These are phyloP conservation scores for Lactarius deliciosus DNA, from an alignment of 768 basidiomycete genomes.

Conservation along the genomic window DNA sequence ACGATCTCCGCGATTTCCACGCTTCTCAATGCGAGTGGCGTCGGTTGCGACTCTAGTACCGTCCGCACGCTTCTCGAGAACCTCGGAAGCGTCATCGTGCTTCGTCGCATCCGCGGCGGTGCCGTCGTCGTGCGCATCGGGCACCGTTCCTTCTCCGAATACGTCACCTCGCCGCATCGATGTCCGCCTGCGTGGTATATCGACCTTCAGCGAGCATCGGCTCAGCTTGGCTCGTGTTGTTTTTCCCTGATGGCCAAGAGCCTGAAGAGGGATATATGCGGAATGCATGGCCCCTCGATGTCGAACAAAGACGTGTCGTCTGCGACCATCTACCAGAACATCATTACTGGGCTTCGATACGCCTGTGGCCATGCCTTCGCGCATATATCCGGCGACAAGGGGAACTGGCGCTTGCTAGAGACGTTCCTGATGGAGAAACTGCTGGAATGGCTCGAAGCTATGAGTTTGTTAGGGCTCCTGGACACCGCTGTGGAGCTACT, in stretches of 20 bases:
- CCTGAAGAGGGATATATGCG: slow-evolving; percentile 23
- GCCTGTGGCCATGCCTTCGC: slow-evolving; percentile 12
- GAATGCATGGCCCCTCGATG: not conserved
- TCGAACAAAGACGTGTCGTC: slow-evolving; percentile 14
- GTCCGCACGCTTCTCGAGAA: slow-evolving; percentile 12
- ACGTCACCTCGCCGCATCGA: slow-evolving; percentile 16
- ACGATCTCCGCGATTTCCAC: slow-evolving; percentile 13
- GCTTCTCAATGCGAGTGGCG: slow-evolving; percentile 14
- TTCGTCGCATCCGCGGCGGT: slow-evolving; percentile 3
- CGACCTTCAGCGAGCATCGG: slow-evolving; percentile 7
- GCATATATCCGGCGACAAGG: slow-evolving; percentile 10
- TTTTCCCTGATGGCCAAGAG: slow-evolving; percentile 17
- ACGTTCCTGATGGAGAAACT: slow-evolving; percentile 21
- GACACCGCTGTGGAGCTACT: slow-evolving; percentile 19
- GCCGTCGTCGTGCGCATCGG: slow-evolving; percentile 19
- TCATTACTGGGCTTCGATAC: slow-evolving; percentile 16
- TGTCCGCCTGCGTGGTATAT: slow-evolving; percentile 21
- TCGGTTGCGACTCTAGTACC: not conserved
- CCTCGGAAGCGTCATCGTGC: slow-evolving; percentile 23
- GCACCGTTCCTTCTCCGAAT: slow-evolving; percentile 24
- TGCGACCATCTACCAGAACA: not conserved
- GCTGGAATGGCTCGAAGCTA: slow-evolving; percentile 23
- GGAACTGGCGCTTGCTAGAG: slow-evolving; percentile 15
- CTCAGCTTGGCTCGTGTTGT: slow-evolving; percentile 14
- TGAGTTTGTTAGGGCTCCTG: slow-evolving; percentile 14